Conservation (phyloP, 768 basidiomycete genomes). For the Panaeolus cyanescens region DNA sequence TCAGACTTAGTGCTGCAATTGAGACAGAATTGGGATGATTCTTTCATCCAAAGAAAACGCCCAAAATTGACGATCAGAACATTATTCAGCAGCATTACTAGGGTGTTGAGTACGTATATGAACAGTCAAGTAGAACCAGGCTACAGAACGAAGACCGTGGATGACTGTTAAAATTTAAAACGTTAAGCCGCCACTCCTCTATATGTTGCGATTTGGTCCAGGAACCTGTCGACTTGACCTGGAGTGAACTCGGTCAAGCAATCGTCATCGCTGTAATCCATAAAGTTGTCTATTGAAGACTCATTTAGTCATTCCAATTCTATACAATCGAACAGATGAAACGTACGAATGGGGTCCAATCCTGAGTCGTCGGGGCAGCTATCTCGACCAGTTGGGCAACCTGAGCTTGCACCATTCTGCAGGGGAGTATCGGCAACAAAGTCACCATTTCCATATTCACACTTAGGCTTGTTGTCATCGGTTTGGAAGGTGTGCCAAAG, state of each 20-base stretch:
- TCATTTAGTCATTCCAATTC: too few species aligned
- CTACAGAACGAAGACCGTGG: too few species aligned
- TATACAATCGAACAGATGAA: background rate
- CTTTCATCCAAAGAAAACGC: too few species aligned
- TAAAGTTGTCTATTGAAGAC: conserved; percentile 36
- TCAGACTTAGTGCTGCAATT: too few species aligned
- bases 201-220: conserved; percentile 41
- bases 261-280: conserved; percentile 49
- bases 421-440: conserved; percentile 29
- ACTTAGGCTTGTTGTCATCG: conserved; percentile 20
- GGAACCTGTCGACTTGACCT: conserved; percentile 40
- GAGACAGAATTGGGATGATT: too few species aligned
- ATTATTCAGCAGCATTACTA: too few species aligned
- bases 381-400: conserved; percentile 27
- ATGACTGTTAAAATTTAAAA: too few species aligned
- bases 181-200: conserved; percentile 31
- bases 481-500: conserved; percentile 39
- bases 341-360: conserved; percentile 35
- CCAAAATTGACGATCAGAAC: too few species aligned
- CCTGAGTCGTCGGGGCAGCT: conserved; percentile 25
- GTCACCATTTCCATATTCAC: conserved; percentile 22
- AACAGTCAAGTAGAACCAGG: too few species aligned
- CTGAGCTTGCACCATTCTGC: conserved; percentile 24
- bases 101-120: too few species aligned
- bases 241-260: conserved; percentile 46